phyloP scores from a whole-genome alignment of 2,329 filamentous ascomycete genomes.

The Diplodia corticola region DNA sequence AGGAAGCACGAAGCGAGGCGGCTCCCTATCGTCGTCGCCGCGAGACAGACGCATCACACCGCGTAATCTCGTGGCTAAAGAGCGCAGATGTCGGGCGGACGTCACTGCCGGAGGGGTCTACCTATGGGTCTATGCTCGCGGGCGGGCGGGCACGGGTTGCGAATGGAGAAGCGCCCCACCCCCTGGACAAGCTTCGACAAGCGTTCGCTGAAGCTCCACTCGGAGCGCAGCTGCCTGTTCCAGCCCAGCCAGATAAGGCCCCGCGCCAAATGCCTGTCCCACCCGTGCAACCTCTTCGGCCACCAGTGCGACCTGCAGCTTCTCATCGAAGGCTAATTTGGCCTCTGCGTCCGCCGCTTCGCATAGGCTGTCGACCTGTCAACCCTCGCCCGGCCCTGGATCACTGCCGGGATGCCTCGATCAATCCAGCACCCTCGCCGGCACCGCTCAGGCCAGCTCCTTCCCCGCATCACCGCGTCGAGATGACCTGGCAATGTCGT shows the following conservation, averaged over 20 bases:
- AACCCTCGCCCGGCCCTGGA: background rate
- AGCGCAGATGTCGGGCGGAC: background rate
- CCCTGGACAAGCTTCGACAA: slow-evolving; percentile 14
- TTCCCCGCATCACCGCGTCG: background rate
- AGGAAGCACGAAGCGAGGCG: background rate
- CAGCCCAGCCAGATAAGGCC: background rate
- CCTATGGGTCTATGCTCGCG: background rate
- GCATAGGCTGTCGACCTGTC: background rate
- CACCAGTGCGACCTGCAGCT: background rate
- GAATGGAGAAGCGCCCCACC: background rate
- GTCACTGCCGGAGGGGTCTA: background rate
- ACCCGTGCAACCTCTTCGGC: background rate
- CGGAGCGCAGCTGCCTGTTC: slow-evolving; percentile 5
- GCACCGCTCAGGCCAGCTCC: background rate
- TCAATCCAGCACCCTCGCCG: background rate
- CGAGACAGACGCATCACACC: background rate
- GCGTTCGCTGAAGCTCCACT: slow-evolving; percentile 5
- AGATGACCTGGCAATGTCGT: background rate
- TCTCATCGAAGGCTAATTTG: background rate
- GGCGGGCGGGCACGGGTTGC: background rate
- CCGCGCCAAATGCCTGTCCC: background rate
- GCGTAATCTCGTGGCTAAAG: background rate
- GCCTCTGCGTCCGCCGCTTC: background rate
- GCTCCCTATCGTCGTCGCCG: background rate
- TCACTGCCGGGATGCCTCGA: background rate